Evolutionary conservation across 352 stramenopile species (phyloP).

Genomic region (Blastocystis sp.): DNA sequence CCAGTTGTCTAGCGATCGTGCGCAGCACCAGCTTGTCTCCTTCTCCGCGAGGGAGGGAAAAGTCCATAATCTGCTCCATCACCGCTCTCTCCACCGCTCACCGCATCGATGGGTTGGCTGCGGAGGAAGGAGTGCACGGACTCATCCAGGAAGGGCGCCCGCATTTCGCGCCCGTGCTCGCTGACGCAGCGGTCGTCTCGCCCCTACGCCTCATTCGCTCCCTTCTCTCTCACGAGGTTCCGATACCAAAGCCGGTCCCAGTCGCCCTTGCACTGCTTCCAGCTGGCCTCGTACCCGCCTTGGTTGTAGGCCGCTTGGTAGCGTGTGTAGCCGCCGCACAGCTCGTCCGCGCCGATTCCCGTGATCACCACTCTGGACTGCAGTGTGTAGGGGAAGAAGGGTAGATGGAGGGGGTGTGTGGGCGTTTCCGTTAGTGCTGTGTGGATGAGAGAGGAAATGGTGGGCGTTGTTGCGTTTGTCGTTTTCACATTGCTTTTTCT

Average conservation of each 20-base stretch:
- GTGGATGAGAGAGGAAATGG: background rate
- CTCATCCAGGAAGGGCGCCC: slow-evolving; percentile 91
- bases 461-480: too few species aligned
- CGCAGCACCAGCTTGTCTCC: slow-evolving; percentile 88
- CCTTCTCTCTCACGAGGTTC: background rate
- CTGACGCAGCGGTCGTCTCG: slow-evolving; percentile 88
- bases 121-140: slow-evolving; percentile 74
- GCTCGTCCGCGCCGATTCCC: slow-evolving; percentile 55
- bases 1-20: slow-evolving; percentile 77
- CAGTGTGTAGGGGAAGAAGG: background rate
- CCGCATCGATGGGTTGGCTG: slow-evolving; percentile 20
- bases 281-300: slow-evolving; percentile 77
- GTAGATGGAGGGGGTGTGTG: background rate
- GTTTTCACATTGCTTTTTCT: too few species aligned
- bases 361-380: slow-evolving; percentile 34
- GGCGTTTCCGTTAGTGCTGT: background rate
- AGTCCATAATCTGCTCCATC: slow-evolving; percentile 80
- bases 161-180: slow-evolving; percentile 84
- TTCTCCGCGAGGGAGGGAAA: slow-evolving; percentile 78
- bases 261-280: slow-evolving; percentile 18
- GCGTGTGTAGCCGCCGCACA: slow-evolving; percentile 40
- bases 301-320: slow-evolving; percentile 7
- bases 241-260: slow-evolving; percentile 48
- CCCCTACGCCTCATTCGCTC: slow-evolving; percentile 72
- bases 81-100: slow-evolving; percentile 69